A percentile compares a stretch with the other conserved stretches of the same genome.
Conservation (phyloP, 2,329 filamentous ascomycete species). For the Cladosporium sp. region DNA sequence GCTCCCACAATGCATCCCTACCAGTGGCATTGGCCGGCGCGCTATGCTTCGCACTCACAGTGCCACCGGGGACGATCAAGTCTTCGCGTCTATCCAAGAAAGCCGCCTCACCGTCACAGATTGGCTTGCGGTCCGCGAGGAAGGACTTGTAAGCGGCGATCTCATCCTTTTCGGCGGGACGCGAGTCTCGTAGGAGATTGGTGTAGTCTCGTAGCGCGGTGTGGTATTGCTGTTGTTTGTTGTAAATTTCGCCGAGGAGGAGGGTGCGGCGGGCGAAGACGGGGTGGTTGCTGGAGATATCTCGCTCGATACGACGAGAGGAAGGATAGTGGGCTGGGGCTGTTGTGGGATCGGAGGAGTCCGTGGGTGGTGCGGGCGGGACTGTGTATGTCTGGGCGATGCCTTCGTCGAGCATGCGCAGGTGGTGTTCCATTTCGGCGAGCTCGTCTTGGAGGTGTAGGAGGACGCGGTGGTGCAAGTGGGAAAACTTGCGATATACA, state of each 20-base stretch:
- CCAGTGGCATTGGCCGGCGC: constrained; percentile 2
- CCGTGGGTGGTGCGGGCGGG: constrained; percentile 25
- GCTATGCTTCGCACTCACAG: background rate
- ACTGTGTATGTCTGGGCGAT: constrained; percentile 41
- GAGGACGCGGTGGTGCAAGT: constrained; percentile 77
- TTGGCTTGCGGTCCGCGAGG: constrained; percentile 55
- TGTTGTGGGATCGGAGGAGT: constrained; percentile 4
- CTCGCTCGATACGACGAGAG: constrained; percentile 59
- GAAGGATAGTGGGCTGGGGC: constrained; percentile 45
- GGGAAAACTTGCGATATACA: constrained; percentile 80
- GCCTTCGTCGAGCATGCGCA: constrained; percentile 67
- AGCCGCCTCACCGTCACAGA: constrained; percentile 59
- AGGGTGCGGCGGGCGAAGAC: constrained; percentile 62
- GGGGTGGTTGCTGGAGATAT: constrained; percentile 51
- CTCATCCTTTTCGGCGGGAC: constrained; percentile 53
- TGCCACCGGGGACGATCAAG: constrained; percentile 45
- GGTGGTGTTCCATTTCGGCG: constrained; percentile 74
- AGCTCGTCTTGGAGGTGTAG: constrained; percentile 86
- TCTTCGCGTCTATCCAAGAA: constrained; percentile 61
- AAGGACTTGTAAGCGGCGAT: constrained; percentile 57
- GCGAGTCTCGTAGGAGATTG: constrained; percentile 52
- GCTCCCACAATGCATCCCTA: constrained; percentile 3
- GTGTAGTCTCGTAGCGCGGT: constrained; percentile 61
- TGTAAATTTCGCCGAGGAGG: constrained; percentile 62
- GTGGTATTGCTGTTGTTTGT: constrained; percentile 68